Percentiles rank a stretch among this genome's conserved stretches.
phyloP scores from a whole-genome alignment of 768 basidiomycete species.

The Tulasnella sp. region DNA sequence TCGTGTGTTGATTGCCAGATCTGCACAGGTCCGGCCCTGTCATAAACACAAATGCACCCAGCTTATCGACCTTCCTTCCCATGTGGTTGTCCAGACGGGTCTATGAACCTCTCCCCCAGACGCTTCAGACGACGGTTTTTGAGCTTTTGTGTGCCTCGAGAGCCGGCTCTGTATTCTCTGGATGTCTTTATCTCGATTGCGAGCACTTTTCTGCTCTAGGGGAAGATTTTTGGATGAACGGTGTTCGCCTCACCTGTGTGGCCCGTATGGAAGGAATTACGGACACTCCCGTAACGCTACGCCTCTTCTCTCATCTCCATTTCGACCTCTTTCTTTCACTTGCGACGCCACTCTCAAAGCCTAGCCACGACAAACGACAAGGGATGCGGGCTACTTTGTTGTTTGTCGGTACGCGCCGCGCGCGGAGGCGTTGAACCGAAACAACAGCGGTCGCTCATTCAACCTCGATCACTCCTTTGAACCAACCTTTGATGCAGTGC shows the following conservation, averaged over 20 bases:
- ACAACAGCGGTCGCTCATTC: neutral
- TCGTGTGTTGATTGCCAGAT: neutral
- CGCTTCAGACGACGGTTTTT: neutral
- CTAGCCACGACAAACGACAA: neutral
- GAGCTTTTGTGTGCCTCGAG: neutral
- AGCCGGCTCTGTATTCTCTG: neutral
- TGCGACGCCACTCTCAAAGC: neutral
- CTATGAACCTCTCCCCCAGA: neutral
- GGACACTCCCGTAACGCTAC: neutral
- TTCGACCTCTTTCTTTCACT: neutral
- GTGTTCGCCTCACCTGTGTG: neutral
- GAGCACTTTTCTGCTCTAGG: neutral
- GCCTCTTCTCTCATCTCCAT: neutral
- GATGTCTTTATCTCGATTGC: neutral
- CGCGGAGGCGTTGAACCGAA: neutral
- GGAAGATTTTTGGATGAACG: neutral
- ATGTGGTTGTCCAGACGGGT: neutral
- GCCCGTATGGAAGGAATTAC: neutral
- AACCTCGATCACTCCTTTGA: neutral
- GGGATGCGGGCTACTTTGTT: neutral
- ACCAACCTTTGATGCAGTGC: neutral
- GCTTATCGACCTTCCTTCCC: neutral
- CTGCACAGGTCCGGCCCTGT: constrained; percentile 1
- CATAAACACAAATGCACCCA: neutral
- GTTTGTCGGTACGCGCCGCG: neutral